Conservation (phyloP, 805 yeast species). For the Yamadazyma paraphyllophila region DNA sequence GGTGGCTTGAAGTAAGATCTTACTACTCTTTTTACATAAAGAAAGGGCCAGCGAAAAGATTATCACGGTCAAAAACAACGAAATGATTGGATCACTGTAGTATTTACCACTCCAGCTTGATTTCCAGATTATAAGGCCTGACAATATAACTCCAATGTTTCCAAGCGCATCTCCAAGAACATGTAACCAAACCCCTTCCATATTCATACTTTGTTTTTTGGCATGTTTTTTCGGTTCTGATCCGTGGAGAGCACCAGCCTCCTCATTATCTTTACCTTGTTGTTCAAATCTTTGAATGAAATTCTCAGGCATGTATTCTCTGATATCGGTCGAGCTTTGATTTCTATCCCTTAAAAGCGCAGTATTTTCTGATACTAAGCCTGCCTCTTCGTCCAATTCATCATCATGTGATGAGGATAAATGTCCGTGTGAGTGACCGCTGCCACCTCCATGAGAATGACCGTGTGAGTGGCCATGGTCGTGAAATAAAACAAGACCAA, state of each 20-base stretch:
- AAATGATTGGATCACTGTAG: constrained; percentile 82
- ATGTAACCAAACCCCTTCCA: constrained; percentile 96
- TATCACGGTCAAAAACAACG: constrained; percentile 80
- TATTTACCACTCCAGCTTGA: constrained; percentile 86
- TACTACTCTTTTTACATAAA: constrained; percentile 78
- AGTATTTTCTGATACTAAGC: neutral
- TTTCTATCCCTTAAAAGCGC: constrained; percentile 8
- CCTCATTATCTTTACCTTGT: constrained; percentile 8
- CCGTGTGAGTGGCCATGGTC: constrained; percentile 54
- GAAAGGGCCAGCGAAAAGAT: constrained; percentile 92
- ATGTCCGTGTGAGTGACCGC: constrained; percentile 3
- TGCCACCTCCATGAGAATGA: constrained; percentile 32
- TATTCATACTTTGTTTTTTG: constrained; percentile 71
- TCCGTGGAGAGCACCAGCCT: neutral
- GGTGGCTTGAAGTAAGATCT: constrained; percentile 88
- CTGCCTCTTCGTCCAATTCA: constrained; percentile 5
- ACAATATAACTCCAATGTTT: constrained; percentile 84
- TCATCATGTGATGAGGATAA: neutral
- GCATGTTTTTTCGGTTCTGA: neutral
- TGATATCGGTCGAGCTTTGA: constrained; percentile 20
- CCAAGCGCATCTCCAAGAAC: constrained; percentile 97
- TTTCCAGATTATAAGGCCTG: constrained; percentile 92
- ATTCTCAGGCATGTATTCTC: constrained; percentile 44
- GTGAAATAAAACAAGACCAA: constrained; percentile 86
- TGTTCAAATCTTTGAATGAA: constrained; percentile 45